These are phyloP conservation scores for Dentipellis sp. DNA, from an alignment of 768 basidiomycete genomes.

Conservation along the genomic window DNA sequence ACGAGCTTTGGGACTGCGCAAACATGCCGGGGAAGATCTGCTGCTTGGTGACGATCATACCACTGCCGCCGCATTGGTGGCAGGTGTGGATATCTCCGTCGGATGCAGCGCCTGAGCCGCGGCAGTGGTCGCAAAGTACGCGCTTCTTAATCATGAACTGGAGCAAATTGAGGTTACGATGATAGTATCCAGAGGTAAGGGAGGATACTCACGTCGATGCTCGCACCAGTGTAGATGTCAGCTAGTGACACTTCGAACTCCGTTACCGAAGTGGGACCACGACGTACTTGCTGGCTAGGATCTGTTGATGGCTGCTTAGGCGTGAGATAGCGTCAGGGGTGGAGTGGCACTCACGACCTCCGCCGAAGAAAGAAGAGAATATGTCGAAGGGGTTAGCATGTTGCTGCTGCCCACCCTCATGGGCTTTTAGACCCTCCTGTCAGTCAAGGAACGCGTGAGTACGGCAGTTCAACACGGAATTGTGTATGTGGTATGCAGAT, in stretches of 20 bases:
- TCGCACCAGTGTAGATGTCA: constrained; percentile 86
- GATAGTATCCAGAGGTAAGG: not conserved
- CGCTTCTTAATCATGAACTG: constrained; percentile 91
- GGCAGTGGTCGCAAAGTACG: constrained; percentile 93
- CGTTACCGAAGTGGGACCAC: constrained; percentile 66
- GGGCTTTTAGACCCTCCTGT: constrained; percentile 85
- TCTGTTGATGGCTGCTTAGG: constrained; percentile 21
- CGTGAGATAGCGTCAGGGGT: not conserved
- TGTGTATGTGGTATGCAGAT: not conserved
- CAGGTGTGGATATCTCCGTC: constrained; percentile 87
- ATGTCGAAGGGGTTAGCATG: constrained; percentile 89
- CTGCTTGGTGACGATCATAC: constrained; percentile 78
- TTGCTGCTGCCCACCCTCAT: constrained; percentile 73
- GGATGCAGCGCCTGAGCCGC: constrained; percentile 89
- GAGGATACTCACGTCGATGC: constrained; percentile 60
- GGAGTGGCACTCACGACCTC: constrained; percentile 46
- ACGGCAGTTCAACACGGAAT: not conserved
- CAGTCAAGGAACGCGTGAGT: not conserved
- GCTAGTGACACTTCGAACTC: constrained; percentile 82
- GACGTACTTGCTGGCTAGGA: constrained; percentile 46
- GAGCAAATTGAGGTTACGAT: not conserved
- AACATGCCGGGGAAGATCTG: constrained; percentile 98
- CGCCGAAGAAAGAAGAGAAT: constrained; percentile 89
- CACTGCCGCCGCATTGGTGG: constrained; percentile 72
- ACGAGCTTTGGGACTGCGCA: constrained; percentile 77